Percentiles rank a stretch among this genome's conserved stretches.
Evolutionary conservation across 2,329 filamentous ascomycete species (phyloP).

Genomic region (Cordyceps cicadae): DNA sequence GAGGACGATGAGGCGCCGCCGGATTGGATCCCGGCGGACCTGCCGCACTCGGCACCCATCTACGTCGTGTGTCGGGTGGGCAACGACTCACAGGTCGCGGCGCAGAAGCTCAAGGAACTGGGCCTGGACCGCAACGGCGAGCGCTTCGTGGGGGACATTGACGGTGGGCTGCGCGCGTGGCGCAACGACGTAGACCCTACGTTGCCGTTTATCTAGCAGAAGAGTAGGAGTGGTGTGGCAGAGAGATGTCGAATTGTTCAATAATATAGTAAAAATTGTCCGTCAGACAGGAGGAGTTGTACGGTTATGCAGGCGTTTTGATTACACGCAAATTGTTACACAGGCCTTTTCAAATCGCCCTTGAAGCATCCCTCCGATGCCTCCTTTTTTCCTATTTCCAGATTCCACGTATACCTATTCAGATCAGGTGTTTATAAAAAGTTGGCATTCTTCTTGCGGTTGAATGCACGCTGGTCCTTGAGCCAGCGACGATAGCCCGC

Average conservation of each 20-base stretch:
- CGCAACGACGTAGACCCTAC: conserved; percentile 55
- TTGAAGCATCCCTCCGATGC: conserved; percentile 12
- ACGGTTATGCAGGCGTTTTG: conserved; percentile 15
- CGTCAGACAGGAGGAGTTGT: conserved; percentile 21
- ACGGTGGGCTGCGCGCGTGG: conserved; percentile 66
- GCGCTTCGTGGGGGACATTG: conserved; percentile 59
- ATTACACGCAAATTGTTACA: conserved; percentile 9
- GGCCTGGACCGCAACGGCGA: conserved; percentile 43
- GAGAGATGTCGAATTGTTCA: neutral
- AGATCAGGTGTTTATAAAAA: conserved; percentile 39
- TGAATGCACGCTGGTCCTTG: conserved; percentile 95
- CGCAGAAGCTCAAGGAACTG: conserved; percentile 55
- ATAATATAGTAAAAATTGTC: conserved; percentile 12
- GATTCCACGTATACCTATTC: neutral
- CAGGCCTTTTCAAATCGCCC: conserved; percentile 4
- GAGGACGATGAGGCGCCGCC: conserved; percentile 14
- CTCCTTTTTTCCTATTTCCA: conserved; percentile 3
- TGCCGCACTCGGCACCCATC: conserved; percentile 44
- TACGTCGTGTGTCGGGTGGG: conserved; percentile 67
- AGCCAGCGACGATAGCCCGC: conserved; percentile 88
- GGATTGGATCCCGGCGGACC: conserved; percentile 31
- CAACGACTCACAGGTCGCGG: conserved; percentile 69
- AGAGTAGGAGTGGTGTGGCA: neutral
- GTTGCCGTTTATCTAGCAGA: conserved; percentile 44
- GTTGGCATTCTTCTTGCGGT: conserved; percentile 76